Conservation (phyloP, 352 stramenopile species). For the Globisporangium irregulare region DNA sequence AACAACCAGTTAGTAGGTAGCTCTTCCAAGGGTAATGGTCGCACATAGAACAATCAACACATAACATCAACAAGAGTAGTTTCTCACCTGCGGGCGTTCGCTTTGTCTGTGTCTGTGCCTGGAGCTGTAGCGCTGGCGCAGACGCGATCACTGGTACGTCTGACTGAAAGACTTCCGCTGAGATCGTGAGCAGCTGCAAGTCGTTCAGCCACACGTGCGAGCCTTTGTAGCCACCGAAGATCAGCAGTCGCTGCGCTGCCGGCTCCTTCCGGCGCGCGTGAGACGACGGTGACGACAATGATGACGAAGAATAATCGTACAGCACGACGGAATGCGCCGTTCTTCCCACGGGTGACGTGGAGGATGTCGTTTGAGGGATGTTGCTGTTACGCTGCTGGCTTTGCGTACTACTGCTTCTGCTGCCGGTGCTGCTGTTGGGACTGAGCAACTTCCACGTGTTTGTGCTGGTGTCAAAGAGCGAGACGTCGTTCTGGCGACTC, state of each 20-base stretch:
- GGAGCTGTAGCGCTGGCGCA: background rate
- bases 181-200: constrained; percentile 42
- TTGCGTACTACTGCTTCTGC: constrained; percentile 1
- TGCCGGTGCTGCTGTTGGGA: constrained; percentile 1
- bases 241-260: constrained; percentile 33
- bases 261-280: background rate
- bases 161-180: background rate
- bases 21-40: background rate
- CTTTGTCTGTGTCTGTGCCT: background rate
- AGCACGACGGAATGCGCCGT: constrained; percentile 49
- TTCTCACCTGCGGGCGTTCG: constrained; percentile 1
- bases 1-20: no score
- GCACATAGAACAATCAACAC: background rate
- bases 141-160: background rate
- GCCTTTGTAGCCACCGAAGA: constrained; percentile 72
- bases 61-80: background rate
- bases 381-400: constrained; percentile 5
- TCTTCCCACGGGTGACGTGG: constrained; percentile 23
- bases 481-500: constrained; percentile 53
- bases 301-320: constrained; percentile 16
- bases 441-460: constrained; percentile 31
- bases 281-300: background rate
- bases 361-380: constrained; percentile 7
- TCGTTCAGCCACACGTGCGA: constrained; percentile 62
- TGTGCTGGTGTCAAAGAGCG: constrained; percentile 40